phyloP scores from a whole-genome alignment of 1,139 yeast genomes.

The Saccharomyces pastorianus region DNA sequence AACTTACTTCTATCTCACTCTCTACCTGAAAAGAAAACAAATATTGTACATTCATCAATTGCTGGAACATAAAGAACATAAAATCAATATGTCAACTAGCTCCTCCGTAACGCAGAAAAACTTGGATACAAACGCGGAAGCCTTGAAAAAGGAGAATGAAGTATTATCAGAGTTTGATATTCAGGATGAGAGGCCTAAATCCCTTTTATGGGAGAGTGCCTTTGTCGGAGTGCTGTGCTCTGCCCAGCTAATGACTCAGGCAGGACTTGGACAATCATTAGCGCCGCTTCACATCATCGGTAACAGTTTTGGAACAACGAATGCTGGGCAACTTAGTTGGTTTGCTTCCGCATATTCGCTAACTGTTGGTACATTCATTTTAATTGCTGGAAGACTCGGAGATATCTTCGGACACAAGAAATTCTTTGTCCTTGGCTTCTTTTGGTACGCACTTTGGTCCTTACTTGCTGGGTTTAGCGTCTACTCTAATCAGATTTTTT shows the following conservation, averaged over 20 bases:
- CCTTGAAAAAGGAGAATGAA: not conserved
- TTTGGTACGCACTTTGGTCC: conserved; percentile 44
- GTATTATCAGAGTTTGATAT: not conserved
- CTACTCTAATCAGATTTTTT: conserved; percentile 38
- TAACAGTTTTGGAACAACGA: conserved; percentile 9
- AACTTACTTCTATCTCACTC: not conserved
- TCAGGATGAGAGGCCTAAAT: not conserved
- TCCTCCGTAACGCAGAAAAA: not conserved
- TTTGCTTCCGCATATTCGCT: conserved; percentile 5
- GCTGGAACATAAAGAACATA: not conserved
- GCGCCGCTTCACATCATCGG: conserved; percentile 14
- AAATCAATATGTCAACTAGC: not conserved
- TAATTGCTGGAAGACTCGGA: conserved; percentile 55
- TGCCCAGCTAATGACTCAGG: conserved; percentile 13
- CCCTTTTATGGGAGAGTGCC: conserved; percentile 5
- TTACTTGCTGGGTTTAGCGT: conserved; percentile 44
- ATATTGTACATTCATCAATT: not conserved
- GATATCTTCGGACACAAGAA: conserved; percentile 53
- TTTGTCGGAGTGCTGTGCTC: conserved; percentile 8
- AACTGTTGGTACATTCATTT: conserved; percentile 34
- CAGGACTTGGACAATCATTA: conserved; percentile 14
- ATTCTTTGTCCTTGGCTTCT: conserved; percentile 41
- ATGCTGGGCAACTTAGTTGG: conserved; percentile 11
- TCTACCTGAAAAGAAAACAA: not conserved
- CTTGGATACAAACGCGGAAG: not conserved